These are phyloP conservation scores for Cardamine occulta DNA, from an alignment of 345 rosid genomes.

Conservation along the genomic window DNA sequence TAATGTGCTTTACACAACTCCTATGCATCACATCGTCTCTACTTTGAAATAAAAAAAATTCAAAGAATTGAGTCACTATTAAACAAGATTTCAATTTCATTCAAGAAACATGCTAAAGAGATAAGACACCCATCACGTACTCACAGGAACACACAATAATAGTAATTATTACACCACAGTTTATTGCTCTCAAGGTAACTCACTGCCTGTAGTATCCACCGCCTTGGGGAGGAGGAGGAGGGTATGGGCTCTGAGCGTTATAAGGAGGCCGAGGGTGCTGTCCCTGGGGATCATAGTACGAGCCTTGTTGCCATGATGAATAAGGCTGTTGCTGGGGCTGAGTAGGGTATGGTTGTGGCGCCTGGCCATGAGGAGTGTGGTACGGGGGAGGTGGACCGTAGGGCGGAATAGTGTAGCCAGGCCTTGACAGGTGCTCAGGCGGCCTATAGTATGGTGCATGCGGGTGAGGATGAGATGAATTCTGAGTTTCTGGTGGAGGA, in stretches of 20 bases:
- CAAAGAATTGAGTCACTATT: background rate
- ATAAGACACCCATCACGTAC: conserved; percentile 19
- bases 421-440: conserved; percentile 62
- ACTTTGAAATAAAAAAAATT: conserved; percentile 26
- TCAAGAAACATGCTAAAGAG: conserved; percentile 30
- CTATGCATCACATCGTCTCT: conserved; percentile 18
- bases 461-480: conserved; percentile 49
- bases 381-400: conserved; percentile 69
- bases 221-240: conserved; percentile 73
- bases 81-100: conserved; percentile 18
- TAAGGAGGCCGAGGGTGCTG: conserved; percentile 96
- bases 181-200: conserved; percentile 30
- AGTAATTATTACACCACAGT: conserved; percentile 19
- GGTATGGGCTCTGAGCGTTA: conserved; percentile 67
- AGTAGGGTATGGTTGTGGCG: conserved; percentile 62
- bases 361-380: conserved; percentile 51
- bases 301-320: conserved; percentile 92
- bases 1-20: conserved; percentile 26
- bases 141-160: conserved; percentile 31
- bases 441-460: conserved; percentile 70
- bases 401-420: conserved; percentile 61
- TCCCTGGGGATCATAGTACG: conserved; percentile 74
- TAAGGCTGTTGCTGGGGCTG: conserved; percentile 69
- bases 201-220: conserved; percentile 84
- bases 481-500: conserved; percentile 62